Evolutionary conservation across 2,329 filamentous ascomycete species (phyloP), one percentile per base, ranked within the genome.

Genomic region (Didymosphaeria variabile): DNA sequence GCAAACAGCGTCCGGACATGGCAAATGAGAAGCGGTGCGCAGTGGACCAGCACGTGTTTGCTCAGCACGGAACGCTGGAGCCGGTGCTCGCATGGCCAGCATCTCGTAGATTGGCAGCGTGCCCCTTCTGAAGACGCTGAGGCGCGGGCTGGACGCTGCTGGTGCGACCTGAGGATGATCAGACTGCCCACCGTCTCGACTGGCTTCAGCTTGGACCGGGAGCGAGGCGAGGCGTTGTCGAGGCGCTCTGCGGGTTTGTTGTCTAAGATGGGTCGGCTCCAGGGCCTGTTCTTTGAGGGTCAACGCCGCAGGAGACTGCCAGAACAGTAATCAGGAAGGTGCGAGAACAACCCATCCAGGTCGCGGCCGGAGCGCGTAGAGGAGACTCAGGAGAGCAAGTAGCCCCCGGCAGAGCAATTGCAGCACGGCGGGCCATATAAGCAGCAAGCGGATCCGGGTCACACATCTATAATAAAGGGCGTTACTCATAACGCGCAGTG

Each of bases 221-320:
- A 53, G 50, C 34, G 26, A n/a, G n/a, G 40, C 52, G 23, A 55
- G 52, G 52, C 52, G 52, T 32, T 55, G 38, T 5, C 26, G 52
- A 21, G 26, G 52, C 52, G 38, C 51, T 15, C 51, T 38, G 19
- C n/a, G 7, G 36, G 40, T 42, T 46, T 31, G 38, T 45, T 55
- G 52, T 55, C 52, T 44, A 3, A 13, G 29, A n/a, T 15, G 38
- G 34, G n/a, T n/a, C n/a, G n/a, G 51, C 36, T 21, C 8, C 21
- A 12, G 19, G 51, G 36, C 21, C 5, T 5, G 5, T 42, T 42
- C 50, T 53, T 42, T 54, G 36, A 31, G 38, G 12, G 23, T 1
- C 5, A 10, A 26, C 50, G 26, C 26, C 26, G 26, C 26, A 29
- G n/a, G 19, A 21, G 19, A 52, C 32, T 44, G 38, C 23, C 21